A percentile compares a stretch with the other conserved stretches of the same genome.
Evolutionary conservation across 148 eudicot genomes (phyloP).

Genomic region (Fagopyrum tataricum): DNA sequence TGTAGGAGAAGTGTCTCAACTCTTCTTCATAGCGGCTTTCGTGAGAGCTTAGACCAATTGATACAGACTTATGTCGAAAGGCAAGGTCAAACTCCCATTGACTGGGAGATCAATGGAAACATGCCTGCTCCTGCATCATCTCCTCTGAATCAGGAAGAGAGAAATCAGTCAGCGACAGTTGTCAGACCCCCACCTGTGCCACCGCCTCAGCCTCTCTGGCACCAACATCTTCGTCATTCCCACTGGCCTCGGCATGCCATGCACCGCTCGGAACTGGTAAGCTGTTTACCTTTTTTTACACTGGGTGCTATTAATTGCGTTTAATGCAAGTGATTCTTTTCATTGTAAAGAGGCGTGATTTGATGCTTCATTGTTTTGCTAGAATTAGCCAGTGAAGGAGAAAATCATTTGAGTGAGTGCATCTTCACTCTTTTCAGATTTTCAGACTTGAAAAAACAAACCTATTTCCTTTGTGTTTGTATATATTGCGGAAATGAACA

Average conservation of each 20-base stretch:
- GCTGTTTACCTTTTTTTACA: slow-evolving; percentile 10
- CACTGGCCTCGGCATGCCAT: slow-evolving; percentile 76
- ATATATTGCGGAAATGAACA: not conserved
- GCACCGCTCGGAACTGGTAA: slow-evolving; percentile 77
- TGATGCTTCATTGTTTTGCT: not conserved
- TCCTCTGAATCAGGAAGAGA: slow-evolving; percentile 49
- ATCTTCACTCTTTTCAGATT: not conserved
- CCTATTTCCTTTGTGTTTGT: not conserved
- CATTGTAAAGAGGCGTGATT: not conserved
- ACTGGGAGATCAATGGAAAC: slow-evolving; percentile 86
- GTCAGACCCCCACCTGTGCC: slow-evolving; percentile 80
- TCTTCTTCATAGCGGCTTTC: slow-evolving; percentile 92
- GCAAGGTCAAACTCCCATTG: slow-evolving; percentile 66
- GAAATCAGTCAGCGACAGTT: slow-evolving; percentile 37
- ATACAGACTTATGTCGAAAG: slow-evolving; percentile 91
- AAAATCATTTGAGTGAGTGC: not conserved
- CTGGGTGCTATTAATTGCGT: not conserved
- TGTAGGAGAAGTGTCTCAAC: slow-evolving; percentile 96
- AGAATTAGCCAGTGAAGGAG: not conserved
- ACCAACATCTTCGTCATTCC: slow-evolving; percentile 64
- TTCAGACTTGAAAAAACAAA: not conserved
- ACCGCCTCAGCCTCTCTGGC: slow-evolving; percentile 93
- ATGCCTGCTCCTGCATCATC: slow-evolving; percentile 51
- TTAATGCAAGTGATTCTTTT: not conserved
- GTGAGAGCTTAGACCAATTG: slow-evolving; percentile 91